Evolutionary conservation across 768 basidiomycete genomes (phyloP), one percentile per base, ranked within the genome.

Genomic region (Plicaturopsis crispa): DNA sequence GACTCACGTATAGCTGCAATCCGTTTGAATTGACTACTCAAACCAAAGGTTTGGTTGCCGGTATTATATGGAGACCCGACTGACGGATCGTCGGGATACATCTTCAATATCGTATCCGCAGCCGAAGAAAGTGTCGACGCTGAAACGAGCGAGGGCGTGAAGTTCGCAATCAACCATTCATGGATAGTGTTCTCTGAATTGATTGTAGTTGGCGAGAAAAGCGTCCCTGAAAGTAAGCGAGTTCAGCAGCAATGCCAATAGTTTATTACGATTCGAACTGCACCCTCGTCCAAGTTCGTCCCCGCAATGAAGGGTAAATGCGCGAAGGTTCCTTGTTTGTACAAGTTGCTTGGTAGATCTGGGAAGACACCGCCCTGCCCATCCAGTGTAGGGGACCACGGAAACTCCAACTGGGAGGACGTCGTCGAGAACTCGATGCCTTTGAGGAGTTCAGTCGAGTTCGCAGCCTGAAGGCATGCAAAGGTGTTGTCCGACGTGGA

Each of bases 41-140:
- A 46, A 0, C 69, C 69, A 42, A 71, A 72, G 0, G 67, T 66
- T 17, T 67, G 47, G 42, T 63, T 59, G 4, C 71, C 69, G 2
- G 70, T 73, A 10, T 56, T 57, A 44, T 62, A 74, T 0, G 72
- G 72, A 1, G 67, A 65, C 2, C 72, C 72, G 21, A 57, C 42
- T 11, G 65, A 50, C 16, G 71, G 64, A 24, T 54, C 49, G 39
- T 67, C 52, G 0, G 70, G 69, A 46, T 73, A 73, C 3, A 68
- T 45, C 14, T 62, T 35, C 1, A 56, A n/a, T 6, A 57, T n/a
- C n/a, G n/a, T n/a, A n/a, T n/a, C n/a, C n/a, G n/a, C n/a, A n/a
- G n/a, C n/a, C n/a, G n/a, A n/a, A n/a, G n/a, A n/a, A n/a, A n/a
- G n/a, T n/a, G n/a, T n/a, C n/a, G n/a, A n/a, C n/a, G n/a, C n/a